Conservation (phyloP, 495 filamentous ascomycete species). For the Terfezia claveryi region DNA sequence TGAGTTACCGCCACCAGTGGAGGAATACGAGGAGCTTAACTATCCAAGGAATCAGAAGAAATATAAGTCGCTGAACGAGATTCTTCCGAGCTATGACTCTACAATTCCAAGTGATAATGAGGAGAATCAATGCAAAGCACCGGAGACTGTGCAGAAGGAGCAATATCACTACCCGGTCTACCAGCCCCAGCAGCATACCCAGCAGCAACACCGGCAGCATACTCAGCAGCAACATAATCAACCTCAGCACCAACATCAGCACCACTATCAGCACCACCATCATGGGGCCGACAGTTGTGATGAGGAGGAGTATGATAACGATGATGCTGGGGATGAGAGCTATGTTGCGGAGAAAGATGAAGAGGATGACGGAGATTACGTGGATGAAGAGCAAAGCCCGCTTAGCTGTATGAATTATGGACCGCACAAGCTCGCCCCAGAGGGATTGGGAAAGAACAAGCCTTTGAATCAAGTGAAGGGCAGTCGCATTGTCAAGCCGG, state of each 20-base stretch:
- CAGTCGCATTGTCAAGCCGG: neutral
- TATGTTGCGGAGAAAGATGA: constrained; percentile 30
- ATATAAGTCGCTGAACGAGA: constrained; percentile 36
- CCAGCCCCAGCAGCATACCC: neutral
- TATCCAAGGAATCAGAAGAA: constrained; percentile 15
- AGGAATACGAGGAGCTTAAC: neutral
- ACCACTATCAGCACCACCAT: neutral
- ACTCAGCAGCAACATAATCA: neutral
- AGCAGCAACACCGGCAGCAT: neutral
- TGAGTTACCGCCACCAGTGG: constrained; percentile 32
- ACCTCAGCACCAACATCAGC: constrained; percentile 4
- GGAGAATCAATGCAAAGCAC: constrained; percentile 10
- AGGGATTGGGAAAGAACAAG: neutral
- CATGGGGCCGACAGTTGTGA: neutral
- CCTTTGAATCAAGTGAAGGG: neutral
- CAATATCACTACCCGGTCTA: constrained; percentile 3
- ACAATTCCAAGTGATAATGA: constrained; percentile 52
- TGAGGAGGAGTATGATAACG: constrained; percentile 14
- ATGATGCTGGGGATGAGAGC: constrained; percentile 18
- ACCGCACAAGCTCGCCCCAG: constrained; percentile 7
- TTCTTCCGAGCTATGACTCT: constrained; percentile 43
- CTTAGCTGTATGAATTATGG: constrained; percentile 9
- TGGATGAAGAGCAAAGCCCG: constrained; percentile 26
- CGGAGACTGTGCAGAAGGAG: neutral
- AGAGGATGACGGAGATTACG: constrained; percentile 30